Base-by-base conservation (phyloP, 345 rosid genomes). In the Aquilaria sinensis region DNA sequence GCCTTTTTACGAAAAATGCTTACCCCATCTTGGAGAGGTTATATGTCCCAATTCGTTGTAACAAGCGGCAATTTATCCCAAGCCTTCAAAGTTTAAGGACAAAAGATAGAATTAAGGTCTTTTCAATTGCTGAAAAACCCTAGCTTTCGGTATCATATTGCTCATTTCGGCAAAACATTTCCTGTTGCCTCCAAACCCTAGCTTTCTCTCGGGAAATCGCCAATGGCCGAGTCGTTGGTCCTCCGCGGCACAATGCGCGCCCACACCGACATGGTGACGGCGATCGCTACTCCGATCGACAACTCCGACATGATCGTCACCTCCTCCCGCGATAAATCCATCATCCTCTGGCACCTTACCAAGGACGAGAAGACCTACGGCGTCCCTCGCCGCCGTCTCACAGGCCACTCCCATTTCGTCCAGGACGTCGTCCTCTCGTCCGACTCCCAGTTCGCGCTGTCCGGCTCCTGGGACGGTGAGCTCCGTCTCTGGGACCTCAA, bases 401-500 rank as follows among this genome's bases (percentile, higher is more conserved):
- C 94, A 15, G 97, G 97, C 30, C 97, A 91, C 70, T 88, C 96
- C 46, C 88, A 83, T 74, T 91, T 88, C 59, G 96, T 91, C 5
- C 80, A 91, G 74, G 97, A 91, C 46, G 97, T 91, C 32, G 97
- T 91, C 8, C 88, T 91, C 41, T 91, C 97, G 29, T 90, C 95
- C 23, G 97, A 90, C 52, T 85, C 95, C 11, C 95, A 87, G 79
- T 90, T 90, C 70, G 97, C 97, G 0, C 89, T 90, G 41, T 90
- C 97, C 41, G 95, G 97, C 6, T 81, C 95, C 56, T 90, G 97
- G 97, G 97, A 90, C 70, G 83, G 92, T 45, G 97, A 90, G 84
- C 95, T 90, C 37, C 95, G 97, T 9, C 92, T 90, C 57, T 90
- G 97, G 97, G 97, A 90, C 66, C 88, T 90, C 48, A 75, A 82